Evolutionary conservation across 2,329 filamentous ascomycete genomes (phyloP).

Genomic region (Tolypocladium endophyticum): DNA sequence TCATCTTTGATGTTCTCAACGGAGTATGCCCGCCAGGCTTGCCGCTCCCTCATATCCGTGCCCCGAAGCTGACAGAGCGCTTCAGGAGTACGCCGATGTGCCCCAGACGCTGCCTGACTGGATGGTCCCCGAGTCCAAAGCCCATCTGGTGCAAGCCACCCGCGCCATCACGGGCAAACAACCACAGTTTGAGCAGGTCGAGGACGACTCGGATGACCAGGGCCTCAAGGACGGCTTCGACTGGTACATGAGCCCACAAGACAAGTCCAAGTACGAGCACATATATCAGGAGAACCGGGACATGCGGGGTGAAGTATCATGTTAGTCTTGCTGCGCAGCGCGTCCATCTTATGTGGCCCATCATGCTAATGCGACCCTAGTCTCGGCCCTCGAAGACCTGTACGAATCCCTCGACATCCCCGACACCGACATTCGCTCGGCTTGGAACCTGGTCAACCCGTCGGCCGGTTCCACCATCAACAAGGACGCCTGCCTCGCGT

Average conservation of each 20-base stretch:
- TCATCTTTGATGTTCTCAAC: slow-evolving; percentile 96
- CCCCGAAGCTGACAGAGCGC: not conserved
- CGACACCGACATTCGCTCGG: slow-evolving; percentile 73
- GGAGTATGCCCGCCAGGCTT: slow-evolving; percentile 44
- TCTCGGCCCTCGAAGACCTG: slow-evolving; percentile 68
- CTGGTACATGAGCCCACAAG: slow-evolving; percentile 94
- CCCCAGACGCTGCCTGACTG: slow-evolving; percentile 80
- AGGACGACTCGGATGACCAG: slow-evolving; percentile 70
- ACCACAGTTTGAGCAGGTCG: slow-evolving; percentile 74
- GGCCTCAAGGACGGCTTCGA: slow-evolving; percentile 95
- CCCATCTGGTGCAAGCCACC: slow-evolving; percentile 76
- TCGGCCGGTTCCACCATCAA: slow-evolving; percentile 73
- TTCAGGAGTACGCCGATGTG: slow-evolving; percentile 81
- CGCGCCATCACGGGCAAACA: slow-evolving; percentile 70
- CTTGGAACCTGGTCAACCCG: slow-evolving; percentile 97
- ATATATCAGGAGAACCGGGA: slow-evolving; percentile 93
- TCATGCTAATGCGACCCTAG: slow-evolving; percentile 26
- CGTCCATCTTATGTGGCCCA: no score
- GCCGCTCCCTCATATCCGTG: not conserved
- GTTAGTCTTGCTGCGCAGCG: slow-evolving; percentile 34
- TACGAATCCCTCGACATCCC: slow-evolving; percentile 72
- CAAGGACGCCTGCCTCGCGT: slow-evolving; percentile 89
- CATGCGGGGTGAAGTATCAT: slow-evolving; percentile 72
- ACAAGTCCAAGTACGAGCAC: slow-evolving; percentile 91
- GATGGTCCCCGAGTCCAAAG: slow-evolving; percentile 92